Conservation (phyloP, 257 asterid genomes). For the Petunia secreta region DNA sequence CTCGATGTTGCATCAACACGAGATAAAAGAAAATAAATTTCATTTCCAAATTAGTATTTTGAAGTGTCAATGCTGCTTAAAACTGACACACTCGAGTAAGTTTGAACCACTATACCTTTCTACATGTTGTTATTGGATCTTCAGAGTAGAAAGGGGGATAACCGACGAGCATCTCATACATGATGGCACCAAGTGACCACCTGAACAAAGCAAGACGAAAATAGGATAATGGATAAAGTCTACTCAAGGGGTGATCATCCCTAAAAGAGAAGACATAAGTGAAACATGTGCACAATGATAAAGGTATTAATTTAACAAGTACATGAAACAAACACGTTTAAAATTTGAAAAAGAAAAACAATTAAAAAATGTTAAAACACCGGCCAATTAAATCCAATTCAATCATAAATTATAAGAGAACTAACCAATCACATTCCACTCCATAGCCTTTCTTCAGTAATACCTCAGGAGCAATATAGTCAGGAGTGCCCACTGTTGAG, state of each 20-base stretch:
- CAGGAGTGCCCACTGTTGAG: constrained; percentile 97
- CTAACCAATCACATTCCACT: constrained; percentile 90
- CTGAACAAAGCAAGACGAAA: constrained; percentile 42
- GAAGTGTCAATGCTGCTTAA: constrained; percentile 7
- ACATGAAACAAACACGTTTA: not conserved
- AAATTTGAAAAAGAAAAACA: not conserved
- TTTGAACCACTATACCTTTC: constrained; percentile 52
- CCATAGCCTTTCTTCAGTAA: constrained; percentile 81
- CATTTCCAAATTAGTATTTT: not conserved
- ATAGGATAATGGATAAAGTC: not conserved
- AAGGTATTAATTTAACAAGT: not conserved
- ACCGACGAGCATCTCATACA: constrained; percentile 95
- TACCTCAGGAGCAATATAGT: constrained; percentile 96
- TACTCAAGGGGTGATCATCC: not conserved
- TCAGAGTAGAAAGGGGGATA: constrained; percentile 91
- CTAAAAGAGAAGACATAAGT: not conserved
- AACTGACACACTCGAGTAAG: not conserved
- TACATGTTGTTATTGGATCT: constrained; percentile 82
- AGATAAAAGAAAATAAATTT: not conserved
- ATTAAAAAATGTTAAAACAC: constrained; percentile 14
- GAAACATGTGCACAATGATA: not conserved
- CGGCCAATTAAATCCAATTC: not conserved
- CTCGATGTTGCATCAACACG: not conserved
- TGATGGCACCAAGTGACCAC: constrained; percentile 95
- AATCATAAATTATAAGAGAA: constrained; percentile 21